Base-by-base conservation (phyloP, 345 rosid species). In the Citrus maxima region DNA sequence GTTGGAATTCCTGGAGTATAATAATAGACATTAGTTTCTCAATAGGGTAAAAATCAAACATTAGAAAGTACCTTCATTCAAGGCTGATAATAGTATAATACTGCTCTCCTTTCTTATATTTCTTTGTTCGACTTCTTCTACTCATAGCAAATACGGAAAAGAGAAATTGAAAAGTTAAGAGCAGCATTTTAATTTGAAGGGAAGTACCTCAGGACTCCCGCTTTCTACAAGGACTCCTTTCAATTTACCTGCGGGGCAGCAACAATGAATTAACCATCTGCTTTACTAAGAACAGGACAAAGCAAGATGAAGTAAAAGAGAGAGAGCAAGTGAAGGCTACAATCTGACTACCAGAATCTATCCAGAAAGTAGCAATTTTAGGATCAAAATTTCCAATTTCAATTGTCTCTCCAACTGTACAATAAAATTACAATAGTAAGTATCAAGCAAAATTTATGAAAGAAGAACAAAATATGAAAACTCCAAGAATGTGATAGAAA, bases 191-290 rank as follows among this genome's bases (percentile, higher is more conserved):
- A 60, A 60, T 61, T 70, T 49, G 6, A 27, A 24, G 30, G 25
- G 78, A 69, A 66, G 61, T 90, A 95, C 99, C 97, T 96, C 99
- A 27, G 97, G 86, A 60, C 90, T 91, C 73, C 99, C 99, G 25
- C 98, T 96, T 89, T 94, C 99, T 22, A 96, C 87, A 51, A 96
- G 95, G 74, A 93, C 95, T 81, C 98, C 98, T 87, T 92, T 95
- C 88, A 95, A 77, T 86, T 90, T 92, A 42, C 98, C 99, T 93
- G 91, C 61, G 54, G 58, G n/a, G 14, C 24, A 74, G 62, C 18
- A 49, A 78, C 40, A 61, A 77, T 24, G 9, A 75, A 64, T 6
- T 55, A 25, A 56, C 62, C 7, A 75, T 30, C 77, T 30, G 9
- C 38, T 70, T 24, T 8, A 32, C 55, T 70, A 77, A 19, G 54